These are phyloP conservation scores for Peterozyma xylosa DNA, from an alignment of 805 yeast species.

Conservation along the genomic window DNA sequence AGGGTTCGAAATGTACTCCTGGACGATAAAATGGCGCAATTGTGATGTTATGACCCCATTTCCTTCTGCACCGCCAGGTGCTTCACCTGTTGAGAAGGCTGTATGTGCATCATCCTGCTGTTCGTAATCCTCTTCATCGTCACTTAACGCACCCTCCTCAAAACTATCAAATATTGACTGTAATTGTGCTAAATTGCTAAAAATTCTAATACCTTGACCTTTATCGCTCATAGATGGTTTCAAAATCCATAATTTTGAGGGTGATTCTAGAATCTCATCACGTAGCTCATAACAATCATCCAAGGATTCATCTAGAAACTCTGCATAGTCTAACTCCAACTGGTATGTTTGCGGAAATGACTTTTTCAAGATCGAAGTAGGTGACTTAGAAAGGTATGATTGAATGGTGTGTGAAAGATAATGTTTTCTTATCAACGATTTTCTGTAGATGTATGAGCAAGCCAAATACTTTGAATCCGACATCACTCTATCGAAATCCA, in stretches of 20 bases:
- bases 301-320: conserved; percentile 85
- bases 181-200: conserved; percentile 68
- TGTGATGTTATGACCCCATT: conserved; percentile 80
- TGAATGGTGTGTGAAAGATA: conserved; percentile 81
- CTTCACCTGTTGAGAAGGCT: background rate
- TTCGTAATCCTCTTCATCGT: conserved; percentile 44
- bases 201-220: conserved; percentile 90
- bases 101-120: conserved; percentile 21
- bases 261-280: conserved; percentile 59
- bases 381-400: conserved; percentile 66
- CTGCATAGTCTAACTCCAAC: conserved; percentile 91
- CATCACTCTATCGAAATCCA: conserved; percentile 63
- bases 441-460: conserved; percentile 81
- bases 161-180: conserved; percentile 80
- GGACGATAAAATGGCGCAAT: conserved; percentile 84
- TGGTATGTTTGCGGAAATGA: conserved; percentile 73
- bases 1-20: conserved; percentile 69
- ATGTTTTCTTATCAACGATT: conserved; percentile 87
- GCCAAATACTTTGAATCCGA: conserved; percentile 46
- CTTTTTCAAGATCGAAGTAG: conserved; percentile 46
- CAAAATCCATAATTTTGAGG: conserved; percentile 65
- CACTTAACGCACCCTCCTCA: conserved; percentile 65
- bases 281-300: conserved; percentile 90
- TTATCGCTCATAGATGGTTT: conserved; percentile 97
- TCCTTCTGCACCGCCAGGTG: conserved; percentile 15